Evolutionary conservation across 2,329 filamentous ascomycete species (phyloP).

Genomic region (Anisogramma anomala): DNA sequence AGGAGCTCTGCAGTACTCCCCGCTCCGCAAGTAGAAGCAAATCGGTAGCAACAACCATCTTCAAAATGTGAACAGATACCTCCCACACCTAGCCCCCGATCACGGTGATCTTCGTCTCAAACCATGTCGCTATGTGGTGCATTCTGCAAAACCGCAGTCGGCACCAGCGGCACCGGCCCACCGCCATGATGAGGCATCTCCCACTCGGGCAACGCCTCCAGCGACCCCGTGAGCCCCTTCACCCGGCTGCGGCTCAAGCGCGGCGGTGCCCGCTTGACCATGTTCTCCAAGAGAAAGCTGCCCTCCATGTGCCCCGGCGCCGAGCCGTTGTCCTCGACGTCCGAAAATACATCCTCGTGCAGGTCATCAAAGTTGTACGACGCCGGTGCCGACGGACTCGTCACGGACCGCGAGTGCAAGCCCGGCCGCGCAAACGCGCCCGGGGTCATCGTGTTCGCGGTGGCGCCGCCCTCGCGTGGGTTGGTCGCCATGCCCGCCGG

Average conservation of each 20-base stretch:
- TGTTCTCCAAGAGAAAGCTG: slow-evolving; percentile 47
- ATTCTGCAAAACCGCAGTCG: slow-evolving; percentile 21
- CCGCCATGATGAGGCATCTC: slow-evolving; percentile 22
- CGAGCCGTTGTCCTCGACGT: slow-evolving; percentile 50
- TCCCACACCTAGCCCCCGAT: neutral
- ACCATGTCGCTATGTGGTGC: slow-evolving; percentile 27
- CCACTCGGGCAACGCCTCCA: slow-evolving; percentile 18
- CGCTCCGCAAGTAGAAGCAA: neutral
- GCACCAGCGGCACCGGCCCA: slow-evolving; percentile 33
- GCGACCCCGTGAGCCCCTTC: slow-evolving; percentile 46
- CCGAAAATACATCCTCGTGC: slow-evolving; percentile 64
- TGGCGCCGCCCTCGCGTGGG: slow-evolving; percentile 41
- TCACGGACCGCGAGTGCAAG: slow-evolving; percentile 72
- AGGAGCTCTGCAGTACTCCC: too few species aligned
- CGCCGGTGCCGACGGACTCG: slow-evolving; percentile 57
- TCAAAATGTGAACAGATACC: too few species aligned
- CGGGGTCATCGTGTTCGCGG: slow-evolving; percentile 51
- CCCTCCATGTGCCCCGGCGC: slow-evolving; percentile 27
- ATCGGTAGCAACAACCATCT: too few species aligned
- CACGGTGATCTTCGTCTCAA: slow-evolving; percentile 12
- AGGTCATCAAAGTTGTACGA: slow-evolving; percentile 59
- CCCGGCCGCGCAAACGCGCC: slow-evolving; percentile 53
- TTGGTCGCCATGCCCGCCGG: too few species aligned
- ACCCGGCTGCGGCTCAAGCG: slow-evolving; percentile 48
- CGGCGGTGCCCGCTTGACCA: slow-evolving; percentile 44